Evolutionary conservation across 163 green algal species (phyloP).

Genomic region (Chlorella variabilis): DNA sequence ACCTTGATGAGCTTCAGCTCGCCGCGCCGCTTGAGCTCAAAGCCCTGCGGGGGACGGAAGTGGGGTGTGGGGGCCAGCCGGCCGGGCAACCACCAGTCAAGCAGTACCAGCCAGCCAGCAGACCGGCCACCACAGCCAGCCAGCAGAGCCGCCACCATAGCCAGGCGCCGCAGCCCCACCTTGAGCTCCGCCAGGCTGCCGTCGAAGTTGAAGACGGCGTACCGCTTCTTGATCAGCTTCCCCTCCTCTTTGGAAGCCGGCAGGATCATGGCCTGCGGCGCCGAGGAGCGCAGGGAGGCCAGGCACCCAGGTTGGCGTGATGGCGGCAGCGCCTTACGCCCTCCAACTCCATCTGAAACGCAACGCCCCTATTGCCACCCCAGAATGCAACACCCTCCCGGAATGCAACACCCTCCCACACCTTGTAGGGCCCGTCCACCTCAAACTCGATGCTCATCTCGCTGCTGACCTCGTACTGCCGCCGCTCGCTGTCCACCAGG

Average conservation of each 20-base stretch:
- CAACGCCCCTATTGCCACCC: too few species aligned
- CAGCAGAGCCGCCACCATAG: too few species aligned
- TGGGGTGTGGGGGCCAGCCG: too few species aligned
- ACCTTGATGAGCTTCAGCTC: conserved; percentile 99
- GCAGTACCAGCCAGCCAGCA: too few species aligned
- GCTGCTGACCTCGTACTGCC: conserved; percentile 73
- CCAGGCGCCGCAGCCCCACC: too few species aligned
- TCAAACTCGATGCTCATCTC: conserved; percentile 98
- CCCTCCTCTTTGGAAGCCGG: conserved; percentile 98
- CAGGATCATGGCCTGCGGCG: conserved; percentile 89
- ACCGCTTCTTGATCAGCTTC: conserved; percentile 99
- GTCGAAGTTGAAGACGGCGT: conserved; percentile 96
- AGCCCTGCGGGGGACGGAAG: conserved; percentile 68
- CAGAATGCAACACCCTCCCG: too few species aligned
- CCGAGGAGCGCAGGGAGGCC: neutral
- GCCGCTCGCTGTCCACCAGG: conserved; percentile 65
- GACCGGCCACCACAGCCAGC: too few species aligned
- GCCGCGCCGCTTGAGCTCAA: conserved; percentile 97
- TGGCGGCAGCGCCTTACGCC: too few species aligned
- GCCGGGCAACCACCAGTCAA: too few species aligned
- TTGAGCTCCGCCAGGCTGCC: conserved; percentile 97
- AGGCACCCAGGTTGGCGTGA: too few species aligned
- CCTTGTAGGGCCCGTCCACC: conserved; percentile 95
- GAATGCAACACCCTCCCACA: too few species aligned
- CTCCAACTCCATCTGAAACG: too few species aligned